phyloP scores from a whole-genome alignment of 495 filamentous ascomycete genomes.

The Oidiodendron maius region DNA sequence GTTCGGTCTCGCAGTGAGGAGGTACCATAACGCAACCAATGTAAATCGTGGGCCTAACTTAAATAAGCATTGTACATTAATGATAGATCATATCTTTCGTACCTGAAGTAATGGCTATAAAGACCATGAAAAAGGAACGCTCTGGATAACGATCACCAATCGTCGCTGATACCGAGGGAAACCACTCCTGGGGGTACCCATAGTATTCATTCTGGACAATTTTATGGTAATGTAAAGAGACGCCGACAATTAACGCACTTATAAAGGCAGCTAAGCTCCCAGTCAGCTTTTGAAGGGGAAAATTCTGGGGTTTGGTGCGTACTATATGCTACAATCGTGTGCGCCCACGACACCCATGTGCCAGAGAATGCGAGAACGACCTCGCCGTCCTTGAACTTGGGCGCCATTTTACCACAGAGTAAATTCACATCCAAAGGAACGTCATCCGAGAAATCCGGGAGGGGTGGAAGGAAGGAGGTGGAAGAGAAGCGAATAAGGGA shows the following conservation, averaged over 20 bases:
- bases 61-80: background rate
- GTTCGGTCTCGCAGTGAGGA: slow-evolving; percentile 73
- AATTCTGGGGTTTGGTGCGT: slow-evolving; percentile 17
- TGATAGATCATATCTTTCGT: slow-evolving; percentile 11
- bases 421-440: slow-evolving; percentile 23
- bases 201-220: slow-evolving; percentile 98
- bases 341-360: slow-evolving; percentile 85
- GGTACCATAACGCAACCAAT: slow-evolving; percentile 87
- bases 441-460: slow-evolving; percentile 18
- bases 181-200: slow-evolving; percentile 98
- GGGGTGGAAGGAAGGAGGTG: slow-evolving; percentile 17
- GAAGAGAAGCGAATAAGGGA: background rate
- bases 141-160: slow-evolving; percentile 98
- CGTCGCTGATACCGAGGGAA: slow-evolving; percentile 96
- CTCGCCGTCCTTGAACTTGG: slow-evolving; percentile 86
- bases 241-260: slow-evolving; percentile 80
- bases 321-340: slow-evolving; percentile 81
- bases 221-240: slow-evolving; percentile 86
- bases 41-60: slow-evolving; percentile 75
- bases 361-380: slow-evolving; percentile 77
- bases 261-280: slow-evolving; percentile 69
- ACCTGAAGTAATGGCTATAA: slow-evolving; percentile 95
- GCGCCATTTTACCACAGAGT: slow-evolving; percentile 52
- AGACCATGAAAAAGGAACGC: slow-evolving; percentile 91
- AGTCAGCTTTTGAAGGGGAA: slow-evolving; percentile 1